Percentiles rank a stretch among this genome's conserved stretches.
Evolutionary conservation across 306 rosid genomes (phyloP).

Genomic region (Quercus suber): DNA sequence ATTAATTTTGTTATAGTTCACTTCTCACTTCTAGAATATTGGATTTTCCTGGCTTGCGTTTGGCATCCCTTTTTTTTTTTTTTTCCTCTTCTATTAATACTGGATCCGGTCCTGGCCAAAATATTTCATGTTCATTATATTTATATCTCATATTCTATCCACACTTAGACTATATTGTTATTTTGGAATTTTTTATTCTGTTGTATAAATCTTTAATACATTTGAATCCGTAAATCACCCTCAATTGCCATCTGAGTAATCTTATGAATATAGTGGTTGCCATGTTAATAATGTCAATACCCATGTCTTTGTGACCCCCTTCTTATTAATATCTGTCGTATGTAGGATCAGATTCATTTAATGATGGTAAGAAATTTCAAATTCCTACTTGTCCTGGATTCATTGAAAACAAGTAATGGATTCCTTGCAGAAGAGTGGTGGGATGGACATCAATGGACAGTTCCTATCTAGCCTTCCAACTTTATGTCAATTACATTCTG

Average conservation of each 20-base stretch:
- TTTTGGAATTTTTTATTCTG: background rate
- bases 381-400: background rate
- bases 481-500: background rate
- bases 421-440: background rate
- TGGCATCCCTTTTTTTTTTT: background rate
- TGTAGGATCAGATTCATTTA: background rate
- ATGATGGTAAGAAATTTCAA: background rate
- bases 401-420: background rate
- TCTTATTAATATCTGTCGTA: background rate
- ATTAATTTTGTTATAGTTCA: background rate
- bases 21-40: background rate
- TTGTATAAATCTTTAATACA: background rate
- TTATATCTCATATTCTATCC: background rate
- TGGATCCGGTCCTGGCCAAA: background rate
- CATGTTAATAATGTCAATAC: background rate
- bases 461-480: background rate
- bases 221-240: background rate
- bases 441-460: background rate
- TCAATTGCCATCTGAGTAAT: background rate
- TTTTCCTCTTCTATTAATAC: background rate
- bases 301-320: conserved; percentile 4
- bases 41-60: background rate
- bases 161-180: background rate
- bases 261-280: background rate
- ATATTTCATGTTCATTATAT: background rate